A percentile compares a stretch with the other conserved stretches of the same genome.
Conservation (phyloP, 495 filamentous ascomycete species). For the Articulospora tetracladia region DNA sequence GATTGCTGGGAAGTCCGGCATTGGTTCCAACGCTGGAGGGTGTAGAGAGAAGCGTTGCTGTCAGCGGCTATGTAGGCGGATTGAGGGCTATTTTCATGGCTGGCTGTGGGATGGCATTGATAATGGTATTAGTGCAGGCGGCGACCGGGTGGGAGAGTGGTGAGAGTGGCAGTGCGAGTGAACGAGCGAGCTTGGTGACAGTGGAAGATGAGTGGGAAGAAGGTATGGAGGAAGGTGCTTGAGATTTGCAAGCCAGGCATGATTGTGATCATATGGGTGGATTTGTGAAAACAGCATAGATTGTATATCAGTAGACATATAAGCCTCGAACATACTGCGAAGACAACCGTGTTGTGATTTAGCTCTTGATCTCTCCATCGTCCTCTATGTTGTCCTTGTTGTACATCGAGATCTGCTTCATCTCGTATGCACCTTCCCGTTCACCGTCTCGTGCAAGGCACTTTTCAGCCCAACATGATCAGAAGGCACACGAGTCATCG, state of each 20-base stretch:
- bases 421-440: too few relatives aligned
- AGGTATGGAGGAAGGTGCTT: slow-evolving; percentile 14
- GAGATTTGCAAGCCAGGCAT: not conserved
- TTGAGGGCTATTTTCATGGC: slow-evolving; percentile 54
- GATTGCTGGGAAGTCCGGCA: slow-evolving; percentile 65
- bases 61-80: slow-evolving; percentile 57
- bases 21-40: slow-evolving; percentile 48
- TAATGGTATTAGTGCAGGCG: slow-evolving; percentile 58
- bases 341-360: too few relatives aligned
- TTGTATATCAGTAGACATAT: not conserved
- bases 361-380: too few relatives aligned
- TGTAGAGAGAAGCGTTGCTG: slow-evolving; percentile 55
- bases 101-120: slow-evolving; percentile 48
- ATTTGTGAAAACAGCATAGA: too few relatives aligned
- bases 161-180: not conserved
- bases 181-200: not conserved
- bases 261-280: too few relatives aligned
- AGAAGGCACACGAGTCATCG: too few relatives aligned
- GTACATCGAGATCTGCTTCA: too few relatives aligned
- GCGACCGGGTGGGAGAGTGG: slow-evolving; percentile 62
- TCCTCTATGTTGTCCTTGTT: too few relatives aligned
- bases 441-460: too few relatives aligned
- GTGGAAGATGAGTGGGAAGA: not conserved
- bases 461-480: too few relatives aligned
- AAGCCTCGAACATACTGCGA: too few relatives aligned